These are phyloP conservation scores for Pythium vanterpoolii DNA, from an alignment of 352 stramenopile species.

Conservation along the genomic window DNA sequence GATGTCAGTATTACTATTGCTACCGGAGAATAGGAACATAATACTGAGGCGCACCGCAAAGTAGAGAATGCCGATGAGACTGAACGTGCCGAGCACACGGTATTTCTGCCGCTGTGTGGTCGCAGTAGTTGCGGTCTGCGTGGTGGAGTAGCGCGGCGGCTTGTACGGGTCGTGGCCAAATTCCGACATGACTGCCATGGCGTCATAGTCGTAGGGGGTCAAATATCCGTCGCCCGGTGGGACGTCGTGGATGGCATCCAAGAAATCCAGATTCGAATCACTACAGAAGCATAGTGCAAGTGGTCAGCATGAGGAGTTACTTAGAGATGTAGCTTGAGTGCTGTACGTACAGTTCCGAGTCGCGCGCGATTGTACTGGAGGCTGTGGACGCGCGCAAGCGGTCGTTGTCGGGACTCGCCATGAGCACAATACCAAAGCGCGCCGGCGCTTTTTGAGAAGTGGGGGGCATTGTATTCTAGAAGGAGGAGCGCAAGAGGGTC, in stretches of 20 bases:
- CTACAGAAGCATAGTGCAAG: neutral
- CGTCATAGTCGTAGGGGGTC: constrained; percentile 1
- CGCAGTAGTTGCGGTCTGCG: constrained; percentile 25
- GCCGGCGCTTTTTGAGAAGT: neutral
- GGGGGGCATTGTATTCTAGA: neutral
- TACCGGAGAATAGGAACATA: neutral
- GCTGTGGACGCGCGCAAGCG: constrained; percentile 3
- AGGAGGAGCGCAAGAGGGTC: too few species aligned
- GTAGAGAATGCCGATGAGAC: constrained; percentile 10
- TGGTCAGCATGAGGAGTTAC: neutral
- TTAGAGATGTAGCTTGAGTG: neutral
- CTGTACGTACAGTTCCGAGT: constrained; percentile 1
- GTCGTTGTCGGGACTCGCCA: constrained; percentile 4
- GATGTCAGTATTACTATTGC: neutral
- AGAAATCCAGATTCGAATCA: neutral
- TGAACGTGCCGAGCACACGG: constrained; percentile 11
- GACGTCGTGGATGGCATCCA: constrained; percentile 4
- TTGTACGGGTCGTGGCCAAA: constrained; percentile 7
- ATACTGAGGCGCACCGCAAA: constrained; percentile 6
- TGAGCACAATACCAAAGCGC: neutral
- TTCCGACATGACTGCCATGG: constrained; percentile 2
- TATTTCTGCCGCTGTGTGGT: constrained; percentile 5
- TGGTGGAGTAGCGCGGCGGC: constrained; percentile 2
- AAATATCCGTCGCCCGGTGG: neutral
- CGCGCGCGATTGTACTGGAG: constrained; percentile 4